Conservation (phyloP, 2,329 filamentous ascomycete species). For the Aspergillus sp. region DNA sequence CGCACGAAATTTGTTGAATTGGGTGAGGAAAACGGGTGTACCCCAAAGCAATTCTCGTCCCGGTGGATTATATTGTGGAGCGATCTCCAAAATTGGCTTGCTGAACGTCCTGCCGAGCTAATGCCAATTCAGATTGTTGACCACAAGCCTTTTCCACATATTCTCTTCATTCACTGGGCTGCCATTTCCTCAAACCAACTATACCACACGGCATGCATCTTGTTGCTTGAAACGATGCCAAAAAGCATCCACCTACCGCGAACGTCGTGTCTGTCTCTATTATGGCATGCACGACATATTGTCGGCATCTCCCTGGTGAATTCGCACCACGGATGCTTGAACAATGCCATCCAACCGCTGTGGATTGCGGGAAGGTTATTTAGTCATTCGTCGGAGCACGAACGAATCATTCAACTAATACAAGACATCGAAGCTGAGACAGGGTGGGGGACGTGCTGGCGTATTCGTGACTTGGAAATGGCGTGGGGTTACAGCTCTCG, state of each 20-base stretch:
- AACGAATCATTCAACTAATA: constrained; percentile 32
- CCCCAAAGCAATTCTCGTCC: constrained; percentile 30
- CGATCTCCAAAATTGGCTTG: constrained; percentile 45
- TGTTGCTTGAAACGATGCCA: constrained; percentile 45
- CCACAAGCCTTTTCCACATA: constrained; percentile 44
- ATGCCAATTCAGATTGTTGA: constrained; percentile 40
- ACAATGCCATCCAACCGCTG: constrained; percentile 53
- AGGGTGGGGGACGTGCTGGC: constrained; percentile 50
- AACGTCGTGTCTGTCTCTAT: constrained; percentile 29
- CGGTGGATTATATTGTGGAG: constrained; percentile 47
- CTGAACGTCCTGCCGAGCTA: constrained; percentile 43
- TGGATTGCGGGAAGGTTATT: constrained; percentile 51
- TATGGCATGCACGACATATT: constrained; percentile 52
- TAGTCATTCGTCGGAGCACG: constrained; percentile 44
- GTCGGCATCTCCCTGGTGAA: constrained; percentile 53
- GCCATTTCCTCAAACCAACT: constrained; percentile 54
- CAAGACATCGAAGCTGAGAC: constrained; percentile 47
- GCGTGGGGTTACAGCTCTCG: constrained; percentile 20
- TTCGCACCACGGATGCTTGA: constrained; percentile 49
- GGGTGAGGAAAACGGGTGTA: constrained; percentile 41
- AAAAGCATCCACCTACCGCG: constrained; percentile 19
- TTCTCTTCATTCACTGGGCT: constrained; percentile 49
- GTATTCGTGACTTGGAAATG: constrained; percentile 46
- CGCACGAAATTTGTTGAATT: constrained; percentile 46
- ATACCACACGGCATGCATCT: constrained; percentile 50